These are phyloP conservation scores for Cytospora leucostoma DNA, from an alignment of 2,329 filamentous ascomycete genomes.

Conservation along the genomic window DNA sequence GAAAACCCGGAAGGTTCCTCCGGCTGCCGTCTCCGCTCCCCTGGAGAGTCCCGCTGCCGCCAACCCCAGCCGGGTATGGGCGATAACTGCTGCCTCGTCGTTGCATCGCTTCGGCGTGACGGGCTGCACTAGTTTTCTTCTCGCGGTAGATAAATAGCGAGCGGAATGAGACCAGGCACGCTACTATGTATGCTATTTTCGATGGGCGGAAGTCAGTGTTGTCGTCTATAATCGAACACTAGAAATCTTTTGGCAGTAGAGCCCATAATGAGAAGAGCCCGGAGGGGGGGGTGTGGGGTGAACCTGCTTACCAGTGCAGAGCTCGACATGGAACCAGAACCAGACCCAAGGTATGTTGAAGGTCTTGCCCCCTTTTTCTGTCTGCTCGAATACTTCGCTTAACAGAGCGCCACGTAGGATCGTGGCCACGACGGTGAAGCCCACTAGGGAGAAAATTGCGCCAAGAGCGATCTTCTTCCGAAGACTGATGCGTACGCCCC, in stretches of 20 bases:
- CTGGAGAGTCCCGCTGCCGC: slow-evolving; percentile 9
- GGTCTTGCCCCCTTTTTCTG: slow-evolving; percentile 13
- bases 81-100: slow-evolving; percentile 19
- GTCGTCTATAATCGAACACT: no score
- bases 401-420: slow-evolving; percentile 23
- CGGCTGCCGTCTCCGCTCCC: slow-evolving; percentile 17
- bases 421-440: slow-evolving; percentile 24
- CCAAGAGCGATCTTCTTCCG: slow-evolving; percentile 24
- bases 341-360: slow-evolving; percentile 28
- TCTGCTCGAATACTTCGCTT: slow-evolving; percentile 22
- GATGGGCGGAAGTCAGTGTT: background rate
- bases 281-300: background rate
- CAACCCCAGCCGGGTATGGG: background rate
- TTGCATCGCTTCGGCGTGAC: slow-evolving; percentile 10
- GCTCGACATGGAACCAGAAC: slow-evolving; percentile 28
- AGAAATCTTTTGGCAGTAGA: background rate
- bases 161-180: slow-evolving; percentile 27
- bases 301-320: slow-evolving; percentile 21
- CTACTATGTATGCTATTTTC: slow-evolving; percentile 21
- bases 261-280: no score
- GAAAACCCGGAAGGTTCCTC: slow-evolving; percentile 6
- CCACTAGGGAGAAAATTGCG: slow-evolving; percentile 26
- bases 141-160: slow-evolving; percentile 26
- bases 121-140: slow-evolving; percentile 11
- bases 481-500: slow-evolving; percentile 23